Base-by-base conservation (phyloP, 2,329 filamentous ascomycete species). In the Colletotrichum theobromicola region DNA sequence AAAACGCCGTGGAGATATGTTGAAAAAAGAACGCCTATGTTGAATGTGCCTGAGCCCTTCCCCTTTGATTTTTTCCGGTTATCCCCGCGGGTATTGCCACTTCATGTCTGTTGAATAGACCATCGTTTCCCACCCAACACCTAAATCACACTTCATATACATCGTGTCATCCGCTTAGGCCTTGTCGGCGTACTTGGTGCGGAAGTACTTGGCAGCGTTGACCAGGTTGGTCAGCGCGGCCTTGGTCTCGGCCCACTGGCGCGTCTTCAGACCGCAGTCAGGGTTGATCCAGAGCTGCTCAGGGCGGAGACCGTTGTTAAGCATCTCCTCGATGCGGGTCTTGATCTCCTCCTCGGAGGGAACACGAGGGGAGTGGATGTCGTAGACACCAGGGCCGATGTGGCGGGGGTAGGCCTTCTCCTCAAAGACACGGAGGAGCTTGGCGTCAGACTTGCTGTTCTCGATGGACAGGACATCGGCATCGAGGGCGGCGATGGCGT, bases 381-480 rank as follows among this genome's bases (percentile, higher is more conserved):
- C 97, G 87, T 98, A 99, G 87, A 99, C 97, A 93, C 96, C 97
- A 78, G 97, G 97, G 78, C 97, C 97, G 81, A 99, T 99, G 91
- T 99, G 96, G 83, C 96, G 95, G 80, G 96, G 96, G 90, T 98
- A 98, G 76, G 93, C 94, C 88, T 97, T 94, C 86, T 98, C 96
- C 81, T 98, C 95, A 85, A 99, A 99, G 87, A 99, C 97, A 89
- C 96, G 94, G 85, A 99, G 94, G 80, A 99, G 93, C 94, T 99
- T 99, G 84, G 97, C 97, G 83, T 99, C 97, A 81, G 95, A 98
- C 94, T 99, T 99, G 94, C 94, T 97, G 95, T 99, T 99, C 94
- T 99, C 97, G 81, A 99, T 99, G 84, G 95, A 98, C 82, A 99
- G 93, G 77, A 99, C 97, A 88, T 99, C 97, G 77, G 97, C 96